phyloP scores from a whole-genome alignment of 78 protist genomes.

The Planoprotostelium fungivorum region DNA sequence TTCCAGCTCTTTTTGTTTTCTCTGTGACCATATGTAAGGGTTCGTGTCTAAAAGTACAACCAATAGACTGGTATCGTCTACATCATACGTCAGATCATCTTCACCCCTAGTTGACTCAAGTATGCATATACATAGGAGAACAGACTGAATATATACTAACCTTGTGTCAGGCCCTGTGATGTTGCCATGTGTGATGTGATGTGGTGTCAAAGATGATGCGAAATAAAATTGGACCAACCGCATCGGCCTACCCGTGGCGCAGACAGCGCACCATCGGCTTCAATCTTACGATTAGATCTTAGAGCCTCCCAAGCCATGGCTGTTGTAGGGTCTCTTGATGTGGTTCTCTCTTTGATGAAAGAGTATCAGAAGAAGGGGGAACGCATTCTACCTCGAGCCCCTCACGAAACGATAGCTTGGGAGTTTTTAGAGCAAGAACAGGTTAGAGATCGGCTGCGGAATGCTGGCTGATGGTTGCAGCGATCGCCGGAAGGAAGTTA shows the following conservation, averaged over 20 bases:
- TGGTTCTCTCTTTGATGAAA: not conserved
- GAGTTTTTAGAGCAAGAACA: not conserved
- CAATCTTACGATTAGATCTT: too few relatives aligned
- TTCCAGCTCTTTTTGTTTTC: slow-evolving; percentile 12
- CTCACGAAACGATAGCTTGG: not conserved
- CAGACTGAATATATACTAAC: too few relatives aligned
- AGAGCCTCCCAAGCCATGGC: too few relatives aligned
- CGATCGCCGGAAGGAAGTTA: not conserved
- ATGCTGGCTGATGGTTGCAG: not conserved
- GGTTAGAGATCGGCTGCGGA: not conserved
- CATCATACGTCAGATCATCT: slow-evolving; percentile 32
- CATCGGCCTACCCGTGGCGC: too few relatives aligned
- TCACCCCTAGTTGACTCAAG: too few relatives aligned
- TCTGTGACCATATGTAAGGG: slow-evolving; percentile 39
- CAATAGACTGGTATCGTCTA: slow-evolving; percentile 45
- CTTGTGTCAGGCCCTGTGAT: too few relatives aligned
- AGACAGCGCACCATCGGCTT: too few relatives aligned
- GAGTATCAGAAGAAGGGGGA: not conserved
- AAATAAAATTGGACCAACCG: too few relatives aligned
- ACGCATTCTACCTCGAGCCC: not conserved
- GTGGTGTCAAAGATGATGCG: too few relatives aligned
- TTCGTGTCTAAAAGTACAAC: slow-evolving; percentile 42
- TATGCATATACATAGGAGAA: too few relatives aligned
- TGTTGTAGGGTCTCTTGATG: not conserved
- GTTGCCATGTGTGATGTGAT: too few relatives aligned